Percentiles rank a stretch among this genome's conserved stretches.
Evolutionary conservation across 352 stramenopile genomes (phyloP).

Genomic region (Phytophthora gonapodyides): DNA sequence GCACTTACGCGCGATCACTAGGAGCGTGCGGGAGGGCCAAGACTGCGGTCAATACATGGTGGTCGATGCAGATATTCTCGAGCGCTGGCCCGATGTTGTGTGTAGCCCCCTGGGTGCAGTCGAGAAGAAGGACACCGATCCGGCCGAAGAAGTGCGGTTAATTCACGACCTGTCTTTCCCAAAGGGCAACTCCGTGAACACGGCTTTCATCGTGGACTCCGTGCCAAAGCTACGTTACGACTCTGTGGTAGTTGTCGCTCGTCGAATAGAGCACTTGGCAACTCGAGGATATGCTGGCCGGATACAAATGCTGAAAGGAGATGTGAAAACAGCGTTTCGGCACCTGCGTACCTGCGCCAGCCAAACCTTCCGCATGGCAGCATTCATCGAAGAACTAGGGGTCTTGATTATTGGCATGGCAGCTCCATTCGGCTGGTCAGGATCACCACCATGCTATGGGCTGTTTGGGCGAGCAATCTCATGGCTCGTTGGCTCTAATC

Average conservation of each 20-base stretch:
- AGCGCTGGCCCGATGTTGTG: constrained; percentile 4
- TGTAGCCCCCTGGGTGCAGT: constrained; percentile 21
- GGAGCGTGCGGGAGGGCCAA: constrained; percentile 17
- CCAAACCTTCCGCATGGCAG: constrained; percentile 15
- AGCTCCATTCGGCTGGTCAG: constrained; percentile 22
- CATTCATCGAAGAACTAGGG: background rate
- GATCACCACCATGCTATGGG: constrained; percentile 12
- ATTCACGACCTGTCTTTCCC: constrained; percentile 28
- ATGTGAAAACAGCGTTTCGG: constrained; percentile 18
- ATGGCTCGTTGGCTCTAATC: constrained; percentile 11
- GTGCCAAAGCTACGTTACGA: constrained; percentile 14
- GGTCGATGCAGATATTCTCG: constrained; percentile 3
- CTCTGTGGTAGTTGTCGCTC: constrained; percentile 16
- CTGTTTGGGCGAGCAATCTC: constrained; percentile 16
- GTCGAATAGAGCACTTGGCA: background rate
- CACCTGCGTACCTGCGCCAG: constrained; percentile 6
- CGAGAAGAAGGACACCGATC: constrained; percentile 20
- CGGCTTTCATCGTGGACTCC: constrained; percentile 1
- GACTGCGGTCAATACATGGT: constrained; percentile 24
- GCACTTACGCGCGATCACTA: constrained; percentile 8
- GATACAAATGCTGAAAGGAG: constrained; percentile 14
- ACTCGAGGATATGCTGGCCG: background rate
- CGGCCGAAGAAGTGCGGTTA: constrained; percentile 3
- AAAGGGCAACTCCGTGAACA: constrained; percentile 6
- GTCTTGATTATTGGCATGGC: constrained; percentile 15